A percentile compares a stretch with the other conserved stretches of the same genome.
Evolutionary conservation across 2,329 filamentous ascomycete species (phyloP).

Genomic region (Dactylella cylindrospora): DNA sequence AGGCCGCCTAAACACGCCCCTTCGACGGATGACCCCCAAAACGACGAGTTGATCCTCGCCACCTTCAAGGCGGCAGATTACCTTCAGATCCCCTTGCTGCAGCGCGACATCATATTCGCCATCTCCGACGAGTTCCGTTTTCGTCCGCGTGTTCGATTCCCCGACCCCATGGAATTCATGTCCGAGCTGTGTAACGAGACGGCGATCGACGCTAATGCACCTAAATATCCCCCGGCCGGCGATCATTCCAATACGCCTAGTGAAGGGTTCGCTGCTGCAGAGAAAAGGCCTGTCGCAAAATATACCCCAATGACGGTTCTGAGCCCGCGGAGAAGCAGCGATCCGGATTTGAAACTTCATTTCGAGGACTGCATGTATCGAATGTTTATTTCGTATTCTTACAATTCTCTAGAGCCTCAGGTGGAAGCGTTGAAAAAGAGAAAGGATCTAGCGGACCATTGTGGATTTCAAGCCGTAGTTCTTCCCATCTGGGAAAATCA

Average conservation of each 20-base stretch:
- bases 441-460: neutral
- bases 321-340: no score
- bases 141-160: constrained; percentile 7
- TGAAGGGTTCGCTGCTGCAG: neutral
- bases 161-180: constrained; percentile 8
- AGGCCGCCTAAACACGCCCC: neutral
- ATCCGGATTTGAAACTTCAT: constrained; percentile 4
- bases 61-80: neutral
- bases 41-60: neutral
- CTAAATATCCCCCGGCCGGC: neutral
- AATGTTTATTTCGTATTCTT: constrained; percentile 9
- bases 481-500: neutral
- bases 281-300: neutral
- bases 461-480: constrained; percentile 5
- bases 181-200: constrained; percentile 18
- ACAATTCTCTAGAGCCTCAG: constrained; percentile 14
- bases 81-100: constrained; percentile 4
- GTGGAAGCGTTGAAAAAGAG: constrained; percentile 9
- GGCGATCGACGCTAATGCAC: neutral
- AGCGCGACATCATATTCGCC: neutral
- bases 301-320: neutral
- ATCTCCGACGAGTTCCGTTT: constrained; percentile 18
- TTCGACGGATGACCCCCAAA: neutral
- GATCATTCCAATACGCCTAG: neutral
- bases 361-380: constrained; percentile 5